A percentile compares a stretch with the other conserved stretches of the same genome.
These are phyloP conservation scores for Aquilaria agallochum DNA, from an alignment of 441 rosid species.

Conservation along the genomic window DNA sequence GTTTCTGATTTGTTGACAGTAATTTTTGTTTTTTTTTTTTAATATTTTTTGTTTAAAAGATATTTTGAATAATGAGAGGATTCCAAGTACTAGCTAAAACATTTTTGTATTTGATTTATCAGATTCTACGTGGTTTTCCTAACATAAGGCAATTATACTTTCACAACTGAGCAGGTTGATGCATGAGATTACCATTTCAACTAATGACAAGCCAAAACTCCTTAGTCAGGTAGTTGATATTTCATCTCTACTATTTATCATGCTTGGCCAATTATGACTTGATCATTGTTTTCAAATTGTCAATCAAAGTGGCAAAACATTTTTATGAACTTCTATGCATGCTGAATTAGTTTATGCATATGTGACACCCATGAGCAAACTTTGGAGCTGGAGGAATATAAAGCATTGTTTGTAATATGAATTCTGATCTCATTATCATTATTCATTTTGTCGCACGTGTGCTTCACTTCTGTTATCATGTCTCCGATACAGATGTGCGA, in stretches of 20 bases:
- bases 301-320: too few relatives aligned
- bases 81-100: too few relatives aligned
- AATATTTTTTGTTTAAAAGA: too few relatives aligned
- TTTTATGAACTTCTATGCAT: too few relatives aligned
- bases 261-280: too few relatives aligned
- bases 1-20: too few relatives aligned
- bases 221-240: conserved; percentile 50
- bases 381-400: background rate
- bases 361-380: background rate
- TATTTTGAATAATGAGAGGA: too few relatives aligned
- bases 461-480: background rate
- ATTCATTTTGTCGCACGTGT: too few relatives aligned
- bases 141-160: conserved; percentile 14
- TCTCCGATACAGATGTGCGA: background rate
- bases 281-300: too few relatives aligned
- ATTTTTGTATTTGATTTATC: too few relatives aligned
- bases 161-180: conserved; percentile 39
- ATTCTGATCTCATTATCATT: background rate
- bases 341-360: background rate
- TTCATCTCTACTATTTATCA: background rate
- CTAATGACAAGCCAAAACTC: conserved; percentile 67
- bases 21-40: too few relatives aligned
- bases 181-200: conserved; percentile 78
- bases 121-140: background rate
- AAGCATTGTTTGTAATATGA: background rate